Evolutionary conservation across 208 protist genomes (phyloP), one percentile per base, ranked within the genome.

Genomic region (Wallacemonas collosoma): DNA sequence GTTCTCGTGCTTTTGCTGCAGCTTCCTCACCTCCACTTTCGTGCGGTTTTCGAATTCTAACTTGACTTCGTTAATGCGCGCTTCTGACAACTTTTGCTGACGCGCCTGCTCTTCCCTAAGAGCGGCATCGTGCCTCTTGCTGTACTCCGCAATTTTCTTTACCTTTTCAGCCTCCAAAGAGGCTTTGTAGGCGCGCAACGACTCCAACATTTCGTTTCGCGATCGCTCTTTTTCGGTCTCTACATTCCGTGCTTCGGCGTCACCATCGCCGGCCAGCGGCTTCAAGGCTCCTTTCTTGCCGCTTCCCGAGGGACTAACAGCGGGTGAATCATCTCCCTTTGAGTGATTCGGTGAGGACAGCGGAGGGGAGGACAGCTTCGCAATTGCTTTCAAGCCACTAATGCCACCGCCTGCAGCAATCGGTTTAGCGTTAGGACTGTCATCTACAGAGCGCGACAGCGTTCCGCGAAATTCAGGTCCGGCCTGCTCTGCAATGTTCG

Each of bases 401-500:
- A 82, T 68, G 17, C 77, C 77, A n/a, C 77, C 77, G 15, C 77
- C 77, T 35, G 77, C 77, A 17, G 76, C 72, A 6, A 82, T 48
- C 41, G 60, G 60, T 35, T 45, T 65, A 3, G 40, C 36, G 26
- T 65, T 41, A 51, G 60, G 60, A 35, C 60, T 65, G 9, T 65
- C 60, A 14, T 6, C 40, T 3, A 1, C 39, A 6, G 60, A 14
- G 7, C 43, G 60, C 40, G 43, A 50, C 60, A 44, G 4, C 35
- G 56, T 62, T 3, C 56, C 56, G 56, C 43, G 56, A 15, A 62
- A 62, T 41, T 36, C 56, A 41, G 60, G 60, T 48, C 41, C 44
- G 41, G 44, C 56, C 4, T 14, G 0, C 14, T 62, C 36, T 43
- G 44, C 53, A 40, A 26, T 12, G 44, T 41, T 45, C 39, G 50